These are phyloP conservation scores for Sarocladium strictum DNA, from an alignment of 2,329 filamentous ascomycete genomes.

Conservation along the genomic window DNA sequence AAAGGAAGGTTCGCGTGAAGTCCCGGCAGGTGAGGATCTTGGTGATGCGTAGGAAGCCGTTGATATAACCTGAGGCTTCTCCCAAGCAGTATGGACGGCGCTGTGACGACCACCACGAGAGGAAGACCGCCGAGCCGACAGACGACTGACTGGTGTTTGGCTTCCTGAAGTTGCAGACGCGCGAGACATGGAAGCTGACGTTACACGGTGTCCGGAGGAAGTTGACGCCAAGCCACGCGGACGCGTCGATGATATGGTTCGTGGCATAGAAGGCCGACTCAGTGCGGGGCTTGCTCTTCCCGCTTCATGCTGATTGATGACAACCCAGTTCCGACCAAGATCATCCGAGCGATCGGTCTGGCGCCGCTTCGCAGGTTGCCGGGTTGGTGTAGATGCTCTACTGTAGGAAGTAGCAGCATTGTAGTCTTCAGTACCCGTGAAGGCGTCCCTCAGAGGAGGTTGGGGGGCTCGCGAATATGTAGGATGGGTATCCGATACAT, in stretches of 20 bases:
- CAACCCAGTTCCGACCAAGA: slow-evolving; percentile 64
- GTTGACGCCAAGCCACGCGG: slow-evolving; percentile 41
- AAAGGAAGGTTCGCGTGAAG: not conserved
- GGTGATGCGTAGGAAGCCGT: slow-evolving; percentile 26
- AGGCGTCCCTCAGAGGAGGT: not conserved
- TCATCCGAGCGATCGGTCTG: slow-evolving; percentile 50
- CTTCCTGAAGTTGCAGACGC: not conserved
- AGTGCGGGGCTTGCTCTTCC: slow-evolving; percentile 14
- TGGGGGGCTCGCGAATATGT: not conserved
- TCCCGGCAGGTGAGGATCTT: slow-evolving; percentile 19
- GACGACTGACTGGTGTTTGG: not conserved
- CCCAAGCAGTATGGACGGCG: not conserved
- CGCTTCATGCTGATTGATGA: slow-evolving; percentile 43
- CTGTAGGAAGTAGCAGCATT: slow-evolving; percentile 16
- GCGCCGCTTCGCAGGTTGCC: slow-evolving; percentile 45
- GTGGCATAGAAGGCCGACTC: slow-evolving; percentile 15
- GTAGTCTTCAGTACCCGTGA: not conserved
- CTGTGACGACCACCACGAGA: not conserved
- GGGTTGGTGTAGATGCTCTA: slow-evolving; percentile 34
- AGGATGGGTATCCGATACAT: slow-evolving; percentile 19
- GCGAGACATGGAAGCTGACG: not conserved
- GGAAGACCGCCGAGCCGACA: not conserved
- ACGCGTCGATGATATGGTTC: not conserved
- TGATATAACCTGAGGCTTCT: slow-evolving; percentile 17
- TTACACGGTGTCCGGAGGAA: slow-evolving; percentile 11